Evolutionary conservation across 768 basidiomycete genomes (phyloP).

Genomic region (Phylloporus scabripes): DNA sequence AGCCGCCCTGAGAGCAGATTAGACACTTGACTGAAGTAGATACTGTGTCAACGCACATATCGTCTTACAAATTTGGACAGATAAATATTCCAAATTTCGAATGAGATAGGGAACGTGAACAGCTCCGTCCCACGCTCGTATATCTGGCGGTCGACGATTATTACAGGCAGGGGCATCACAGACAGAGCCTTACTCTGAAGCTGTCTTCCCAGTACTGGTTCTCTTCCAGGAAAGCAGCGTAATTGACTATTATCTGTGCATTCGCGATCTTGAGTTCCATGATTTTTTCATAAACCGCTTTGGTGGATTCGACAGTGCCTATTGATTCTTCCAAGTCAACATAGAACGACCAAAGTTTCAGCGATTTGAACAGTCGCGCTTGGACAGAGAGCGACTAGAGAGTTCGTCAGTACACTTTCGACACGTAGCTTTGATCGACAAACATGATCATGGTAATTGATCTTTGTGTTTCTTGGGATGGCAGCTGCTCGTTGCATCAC

Average conservation of each 20-base stretch:
- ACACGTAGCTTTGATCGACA: slow-evolving; percentile 10
- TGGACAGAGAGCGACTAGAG: slow-evolving; percentile 76
- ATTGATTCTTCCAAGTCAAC: slow-evolving; percentile 97
- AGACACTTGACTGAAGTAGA: neutral
- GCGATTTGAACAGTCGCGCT: slow-evolving; percentile 89
- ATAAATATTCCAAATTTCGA: slow-evolving; percentile 99
- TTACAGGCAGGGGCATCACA: neutral
- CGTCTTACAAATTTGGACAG: slow-evolving; percentile 95
- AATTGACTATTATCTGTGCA: slow-evolving; percentile 96
- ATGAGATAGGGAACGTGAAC: slow-evolving; percentile 96
- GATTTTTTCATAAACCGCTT: slow-evolving; percentile 93
- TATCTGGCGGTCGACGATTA: slow-evolving; percentile 43
- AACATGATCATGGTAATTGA: slow-evolving; percentile 96
- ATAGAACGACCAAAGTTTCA: slow-evolving; percentile 99
- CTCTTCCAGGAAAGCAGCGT: slow-evolving; percentile 94
- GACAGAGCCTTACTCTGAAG: slow-evolving; percentile 75
- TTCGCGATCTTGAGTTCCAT: slow-evolving; percentile 96
- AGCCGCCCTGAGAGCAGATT: slow-evolving; percentile 59
- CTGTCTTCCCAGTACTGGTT: slow-evolving; percentile 98
- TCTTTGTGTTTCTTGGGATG: slow-evolving; percentile 81
- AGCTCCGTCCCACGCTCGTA: slow-evolving; percentile 97
- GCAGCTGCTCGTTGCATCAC: slow-evolving; percentile 97
- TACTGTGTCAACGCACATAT: slow-evolving; percentile 56
- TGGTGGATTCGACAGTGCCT: slow-evolving; percentile 86
- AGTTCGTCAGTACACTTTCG: slow-evolving; percentile 11